Evolutionary conservation across 202 grass and related monocot genomes (phyloP).

Genomic region (Sporobolus alterniflorus): DNA sequence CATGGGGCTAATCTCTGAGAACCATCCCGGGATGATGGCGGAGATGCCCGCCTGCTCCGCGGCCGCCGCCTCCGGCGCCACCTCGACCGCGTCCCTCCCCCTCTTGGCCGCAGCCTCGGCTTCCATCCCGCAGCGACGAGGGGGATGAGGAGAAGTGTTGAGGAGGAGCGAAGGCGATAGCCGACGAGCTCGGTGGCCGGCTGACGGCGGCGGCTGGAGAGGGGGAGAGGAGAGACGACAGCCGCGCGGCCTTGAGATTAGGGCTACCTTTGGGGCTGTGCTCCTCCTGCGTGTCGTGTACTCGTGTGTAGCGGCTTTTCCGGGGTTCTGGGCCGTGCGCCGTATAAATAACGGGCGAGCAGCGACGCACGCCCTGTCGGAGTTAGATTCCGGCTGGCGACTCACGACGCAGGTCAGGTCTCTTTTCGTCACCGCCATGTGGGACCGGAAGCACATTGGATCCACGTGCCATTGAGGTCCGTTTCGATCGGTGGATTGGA

Average conservation of each 20-base stretch:
- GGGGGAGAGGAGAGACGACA: not conserved
- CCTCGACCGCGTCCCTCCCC: conserved; percentile 20
- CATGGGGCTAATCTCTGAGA: conserved; percentile 98
- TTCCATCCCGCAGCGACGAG: conserved; percentile 45
- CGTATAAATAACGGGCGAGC: not conserved
- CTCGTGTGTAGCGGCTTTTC: not conserved
- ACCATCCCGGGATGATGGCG: conserved; percentile 90
- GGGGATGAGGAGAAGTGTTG: not conserved
- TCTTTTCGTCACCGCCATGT: not conserved
- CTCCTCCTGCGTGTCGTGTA: no score
- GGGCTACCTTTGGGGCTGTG: not conserved
- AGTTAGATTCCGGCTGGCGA: not conserved
- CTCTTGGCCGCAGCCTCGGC: conserved; percentile 62
- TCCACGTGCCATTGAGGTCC: not conserved
- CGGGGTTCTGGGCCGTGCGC: not conserved
- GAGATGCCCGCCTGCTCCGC: conserved; percentile 77
- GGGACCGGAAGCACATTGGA: not conserved
- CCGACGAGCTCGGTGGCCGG: conserved; percentile 23
- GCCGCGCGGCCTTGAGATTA: conserved; percentile 42
- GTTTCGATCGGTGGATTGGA: not conserved
- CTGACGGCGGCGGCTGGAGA: not conserved
- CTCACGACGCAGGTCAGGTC: not conserved
- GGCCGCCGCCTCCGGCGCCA: conserved; percentile 31
- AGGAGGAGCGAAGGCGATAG: no score
- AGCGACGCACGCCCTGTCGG: not conserved